phyloP scores from a whole-genome alignment of 495 filamentous ascomycete species.

The Evansstolkia leycettana region DNA sequence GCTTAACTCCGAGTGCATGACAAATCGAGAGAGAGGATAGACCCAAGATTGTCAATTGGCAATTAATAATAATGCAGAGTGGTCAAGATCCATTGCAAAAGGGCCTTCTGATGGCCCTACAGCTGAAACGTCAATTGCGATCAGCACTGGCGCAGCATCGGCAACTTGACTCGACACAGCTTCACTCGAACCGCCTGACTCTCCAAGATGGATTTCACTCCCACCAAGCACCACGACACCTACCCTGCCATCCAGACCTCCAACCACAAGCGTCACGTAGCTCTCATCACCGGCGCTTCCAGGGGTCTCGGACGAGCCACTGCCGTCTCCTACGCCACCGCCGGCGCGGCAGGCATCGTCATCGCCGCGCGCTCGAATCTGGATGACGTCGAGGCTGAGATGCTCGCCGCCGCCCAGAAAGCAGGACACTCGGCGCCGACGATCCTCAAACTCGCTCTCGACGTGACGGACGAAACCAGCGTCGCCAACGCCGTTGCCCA shows the following conservation, averaged over 20 bases:
- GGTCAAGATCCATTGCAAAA: no score
- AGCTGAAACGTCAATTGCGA: no score
- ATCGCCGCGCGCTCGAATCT: conserved; percentile 33
- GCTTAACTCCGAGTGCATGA: no score
- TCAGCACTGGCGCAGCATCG: no score
- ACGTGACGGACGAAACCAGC: conserved; percentile 25
- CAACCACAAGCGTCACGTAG: conserved; percentile 21
- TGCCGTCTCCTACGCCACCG: conserved; percentile 30
- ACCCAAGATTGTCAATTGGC: no score
- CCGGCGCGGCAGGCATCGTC: conserved; percentile 31
- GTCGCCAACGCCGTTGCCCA: conserved; percentile 20
- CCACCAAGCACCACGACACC: conserved; percentile 15
- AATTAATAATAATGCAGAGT: no score
- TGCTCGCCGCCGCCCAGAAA: conserved; percentile 22
- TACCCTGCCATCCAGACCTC: conserved; percentile 32
- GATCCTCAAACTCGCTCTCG: conserved; percentile 28
- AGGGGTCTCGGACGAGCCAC: conserved; percentile 35
- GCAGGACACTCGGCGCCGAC: conserved; percentile 23
- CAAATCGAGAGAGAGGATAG: no score
- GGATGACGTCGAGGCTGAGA: conserved; percentile 15
- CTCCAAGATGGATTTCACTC: conserved; percentile 1
- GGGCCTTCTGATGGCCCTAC: no score
- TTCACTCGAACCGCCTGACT: no score
- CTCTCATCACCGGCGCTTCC: conserved; percentile 39
- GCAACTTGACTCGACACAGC: no score